Base-by-base conservation (phyloP, 148 eudicot genomes). In the Amaranthus hypochondriacus region DNA sequence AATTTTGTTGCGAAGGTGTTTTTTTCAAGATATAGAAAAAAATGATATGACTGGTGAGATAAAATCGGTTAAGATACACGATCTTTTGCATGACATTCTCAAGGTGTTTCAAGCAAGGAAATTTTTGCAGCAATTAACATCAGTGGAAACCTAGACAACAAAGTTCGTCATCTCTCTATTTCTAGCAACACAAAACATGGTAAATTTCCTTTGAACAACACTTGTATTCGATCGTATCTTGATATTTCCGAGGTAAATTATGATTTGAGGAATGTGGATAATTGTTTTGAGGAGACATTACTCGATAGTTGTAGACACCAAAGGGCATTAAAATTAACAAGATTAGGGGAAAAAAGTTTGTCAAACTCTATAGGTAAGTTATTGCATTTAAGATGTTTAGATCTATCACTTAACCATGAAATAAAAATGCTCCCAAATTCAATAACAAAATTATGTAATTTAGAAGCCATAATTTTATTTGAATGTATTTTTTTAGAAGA, bases 391-490 rank as follows among this genome's bases (percentile, higher is more conserved):
- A 0, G 39, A 28, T 28, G 1, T 28, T 28, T 28, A 28, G 39
- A 28, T 28, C 39, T 28, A 1, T 28, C 39, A 28, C 0, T 0
- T 1, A 28, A 28, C 39, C 39, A 0, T 28, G 1, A 1, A 28
- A 0, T 28, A 9, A 43, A 55, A 48, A 56, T 3, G 14, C 64
- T 77, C 21, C 80, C 75, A 0, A 44, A 63, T 0, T 62, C 75
- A 13, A 71, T 77, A 7, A 48, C 70, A 43, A 71, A 70, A 54
- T 56, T 77, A 13, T 7, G 4, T 53, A 70, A 70, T 53, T 9
- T 77, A 28, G 69, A 77, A 48, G 62, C 69, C 53, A 42, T 77
- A 15, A 12, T 46, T 14, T 13, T 77, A 3, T 0, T 3, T 5
- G 0, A 0, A 10, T 77, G 79, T 28, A 13, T 0, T 3, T 0